Evolutionary conservation across 108 stramenopile genomes (phyloP).

Genomic region (Mayamaea pseudoterrestris): DNA sequence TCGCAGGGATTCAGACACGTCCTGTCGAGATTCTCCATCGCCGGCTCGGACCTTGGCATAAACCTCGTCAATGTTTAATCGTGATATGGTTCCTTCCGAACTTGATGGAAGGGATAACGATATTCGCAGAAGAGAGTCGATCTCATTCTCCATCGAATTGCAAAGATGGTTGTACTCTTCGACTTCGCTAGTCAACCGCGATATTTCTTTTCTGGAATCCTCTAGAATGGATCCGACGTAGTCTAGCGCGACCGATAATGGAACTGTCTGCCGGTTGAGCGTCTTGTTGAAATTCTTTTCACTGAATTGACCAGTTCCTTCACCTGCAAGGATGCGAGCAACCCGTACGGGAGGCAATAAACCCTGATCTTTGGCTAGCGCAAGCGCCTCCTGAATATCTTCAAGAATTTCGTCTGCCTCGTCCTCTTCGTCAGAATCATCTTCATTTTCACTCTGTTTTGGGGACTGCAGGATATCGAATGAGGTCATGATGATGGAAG

Average conservation of each 20-base stretch:
- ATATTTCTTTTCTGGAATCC: constrained; percentile 52
- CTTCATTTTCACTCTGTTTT: constrained; percentile 32
- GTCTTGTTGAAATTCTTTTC: neutral
- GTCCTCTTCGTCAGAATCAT: constrained; percentile 26
- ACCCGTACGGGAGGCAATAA: constrained; percentile 68
- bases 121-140: constrained; percentile 38
- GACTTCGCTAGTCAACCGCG: constrained; percentile 49
- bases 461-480: too few relatives aligned
- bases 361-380: constrained; percentile 47
- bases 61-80: constrained; percentile 62
- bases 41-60: constrained; percentile 33
- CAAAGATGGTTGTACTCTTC: constrained; percentile 71
- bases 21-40: constrained; percentile 12
- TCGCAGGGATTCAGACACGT: constrained; percentile 18
- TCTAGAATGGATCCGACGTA: constrained; percentile 71
- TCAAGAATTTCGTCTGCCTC: constrained; percentile 45
- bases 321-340: constrained; percentile 70
- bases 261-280: constrained; percentile 25
- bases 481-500: neutral
- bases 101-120: constrained; percentile 3
- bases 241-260: constrained; percentile 68
- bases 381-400: constrained; percentile 72
- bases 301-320: constrained; percentile 63
- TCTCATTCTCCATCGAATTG: constrained; percentile 65
- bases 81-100: neutral